Percentiles rank a stretch among this genome's conserved stretches.
These are phyloP conservation scores for Didymella exigua DNA, from an alignment of 2,329 filamentous ascomycete species.

Conservation along the genomic window DNA sequence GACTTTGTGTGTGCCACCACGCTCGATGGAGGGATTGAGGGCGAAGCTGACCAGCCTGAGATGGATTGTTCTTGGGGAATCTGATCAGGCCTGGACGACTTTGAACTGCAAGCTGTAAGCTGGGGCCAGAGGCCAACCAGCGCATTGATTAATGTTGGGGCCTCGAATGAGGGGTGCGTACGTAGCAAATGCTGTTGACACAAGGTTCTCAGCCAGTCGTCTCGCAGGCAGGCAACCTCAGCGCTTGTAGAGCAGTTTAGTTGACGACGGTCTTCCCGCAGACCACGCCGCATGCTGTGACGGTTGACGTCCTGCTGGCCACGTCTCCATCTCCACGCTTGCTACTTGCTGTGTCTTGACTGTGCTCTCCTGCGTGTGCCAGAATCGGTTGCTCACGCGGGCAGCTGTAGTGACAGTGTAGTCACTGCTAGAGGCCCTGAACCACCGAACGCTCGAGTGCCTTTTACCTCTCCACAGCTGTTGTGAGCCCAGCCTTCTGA, in stretches of 20 bases:
- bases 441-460: conserved; percentile 17
- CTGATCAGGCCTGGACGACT: neutral
- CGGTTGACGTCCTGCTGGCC: conserved; percentile 2
- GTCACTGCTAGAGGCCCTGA: conserved; percentile 19
- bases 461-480: conserved; percentile 30
- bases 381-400: conserved; percentile 13
- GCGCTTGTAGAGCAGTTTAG: conserved; percentile 35
- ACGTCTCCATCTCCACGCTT: conserved; percentile 10
- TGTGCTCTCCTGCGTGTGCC: conserved; percentile 1
- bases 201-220: conserved; percentile 18
- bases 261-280: conserved; percentile 18
- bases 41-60: neutral
- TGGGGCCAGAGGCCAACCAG: conserved; percentile 2
- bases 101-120: neutral
- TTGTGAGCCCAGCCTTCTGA: conserved; percentile 32
- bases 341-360: conserved; percentile 4
- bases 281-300: conserved; percentile 24
- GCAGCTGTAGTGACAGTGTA: conserved; percentile 11
- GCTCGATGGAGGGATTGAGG: neutral
- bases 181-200: conserved; percentile 10
- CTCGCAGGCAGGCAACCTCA: conserved; percentile 34
- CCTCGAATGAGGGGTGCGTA: conserved; percentile 2
- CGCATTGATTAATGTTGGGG: conserved; percentile 4
- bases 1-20: conserved; percentile 6
- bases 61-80: neutral